Evolutionary conservation across 768 basidiomycete species (phyloP).

Genomic region (Podaxis mareebaensis): DNA sequence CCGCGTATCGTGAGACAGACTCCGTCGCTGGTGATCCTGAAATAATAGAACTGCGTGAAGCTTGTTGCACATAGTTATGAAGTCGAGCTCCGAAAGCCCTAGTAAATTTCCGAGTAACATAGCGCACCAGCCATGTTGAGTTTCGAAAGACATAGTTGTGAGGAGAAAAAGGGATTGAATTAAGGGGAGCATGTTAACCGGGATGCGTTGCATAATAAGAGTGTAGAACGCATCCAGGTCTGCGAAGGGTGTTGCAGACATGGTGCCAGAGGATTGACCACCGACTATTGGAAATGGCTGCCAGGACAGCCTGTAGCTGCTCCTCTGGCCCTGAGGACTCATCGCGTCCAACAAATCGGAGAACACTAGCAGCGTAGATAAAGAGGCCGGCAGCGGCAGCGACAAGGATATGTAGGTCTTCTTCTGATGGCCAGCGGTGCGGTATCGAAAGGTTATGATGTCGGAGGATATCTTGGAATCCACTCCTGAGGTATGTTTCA

Average conservation of each 20-base stretch:
- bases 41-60: background rate
- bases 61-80: background rate
- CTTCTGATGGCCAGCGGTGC: constrained; percentile 15
- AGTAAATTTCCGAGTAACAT: background rate
- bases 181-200: constrained; percentile 26
- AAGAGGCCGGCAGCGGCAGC: constrained; percentile 25
- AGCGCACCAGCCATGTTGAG: constrained; percentile 6
- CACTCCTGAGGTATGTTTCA: constrained; percentile 5
- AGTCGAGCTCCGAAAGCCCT: background rate
- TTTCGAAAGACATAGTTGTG: background rate
- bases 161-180: background rate
- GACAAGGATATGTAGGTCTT: constrained; percentile 17
- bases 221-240: constrained; percentile 21
- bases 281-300: background rate
- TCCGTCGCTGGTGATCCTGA: background rate
- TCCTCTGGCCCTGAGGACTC: background rate
- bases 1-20: background rate
- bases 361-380: constrained; percentile 27
- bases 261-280: background rate
- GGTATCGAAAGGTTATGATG: background rate
- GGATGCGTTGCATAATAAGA: constrained; percentile 9
- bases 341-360: constrained; percentile 24
- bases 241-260: constrained; percentile 7
- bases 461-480: constrained; percentile 7
- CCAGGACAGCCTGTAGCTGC: background rate